phyloP scores from a whole-genome alignment of 106 monocot genomes.

The Narthecium ossifragum region DNA sequence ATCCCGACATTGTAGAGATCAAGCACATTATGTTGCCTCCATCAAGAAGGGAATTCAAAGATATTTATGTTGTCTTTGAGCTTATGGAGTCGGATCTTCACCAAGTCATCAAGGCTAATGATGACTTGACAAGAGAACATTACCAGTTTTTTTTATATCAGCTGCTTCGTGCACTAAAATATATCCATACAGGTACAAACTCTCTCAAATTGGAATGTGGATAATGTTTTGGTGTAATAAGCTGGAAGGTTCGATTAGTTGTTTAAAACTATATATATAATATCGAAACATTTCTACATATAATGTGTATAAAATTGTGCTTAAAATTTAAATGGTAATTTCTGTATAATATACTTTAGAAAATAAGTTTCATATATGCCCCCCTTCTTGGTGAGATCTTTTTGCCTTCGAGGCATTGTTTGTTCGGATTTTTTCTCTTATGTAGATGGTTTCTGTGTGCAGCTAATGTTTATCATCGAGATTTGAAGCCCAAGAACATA shows the following conservation, averaged over 20 bases:
- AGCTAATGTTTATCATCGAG: conserved; percentile 94
- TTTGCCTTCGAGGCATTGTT: no score
- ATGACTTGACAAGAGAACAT: conserved; percentile 70
- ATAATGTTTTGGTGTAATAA: not conserved
- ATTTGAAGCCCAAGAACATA: conserved; percentile 89
- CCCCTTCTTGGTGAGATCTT: no score
- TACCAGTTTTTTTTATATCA: conserved; percentile 80
- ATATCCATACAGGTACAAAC: conserved; percentile 58
- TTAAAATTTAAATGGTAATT: no score
- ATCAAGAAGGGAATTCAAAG: conserved; percentile 51
- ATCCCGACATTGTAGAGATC: conserved; percentile 78
- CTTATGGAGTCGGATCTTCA: conserved; percentile 67
- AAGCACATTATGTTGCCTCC: conserved; percentile 81
- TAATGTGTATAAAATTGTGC: no score
- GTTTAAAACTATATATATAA: no score
- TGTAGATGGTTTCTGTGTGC: conserved; percentile 14
- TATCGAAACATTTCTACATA: no score
- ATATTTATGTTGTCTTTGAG: conserved; percentile 56
- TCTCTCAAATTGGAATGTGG: not conserved
- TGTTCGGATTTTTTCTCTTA: not conserved
- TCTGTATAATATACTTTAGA: no score
- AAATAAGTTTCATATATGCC: no score
- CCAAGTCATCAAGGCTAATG: conserved; percentile 80
- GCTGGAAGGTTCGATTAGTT: no score
- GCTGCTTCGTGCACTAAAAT: conserved; percentile 64